Evolutionary conservation across 2,329 filamentous ascomycete genomes (phyloP).

Genomic region (Thielaviopsis populi): DNA sequence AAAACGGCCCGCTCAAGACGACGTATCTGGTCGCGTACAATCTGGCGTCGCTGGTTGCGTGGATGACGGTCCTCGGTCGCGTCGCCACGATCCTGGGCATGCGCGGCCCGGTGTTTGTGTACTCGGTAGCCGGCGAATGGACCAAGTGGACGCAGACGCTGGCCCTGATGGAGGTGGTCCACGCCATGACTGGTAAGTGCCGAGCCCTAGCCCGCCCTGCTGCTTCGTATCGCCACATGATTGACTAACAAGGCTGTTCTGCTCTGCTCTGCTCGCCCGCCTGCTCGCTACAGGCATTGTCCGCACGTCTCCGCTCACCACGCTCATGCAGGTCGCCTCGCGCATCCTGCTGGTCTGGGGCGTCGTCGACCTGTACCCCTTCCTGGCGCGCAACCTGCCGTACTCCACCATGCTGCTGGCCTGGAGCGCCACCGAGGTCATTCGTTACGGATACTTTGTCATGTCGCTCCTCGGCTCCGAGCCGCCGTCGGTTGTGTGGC

Average conservation of each 20-base stretch:
- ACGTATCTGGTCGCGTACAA: constrained; percentile 81
- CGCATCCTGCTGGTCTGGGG: constrained; percentile 83
- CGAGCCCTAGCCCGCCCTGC: not conserved
- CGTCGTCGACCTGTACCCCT: constrained; percentile 59
- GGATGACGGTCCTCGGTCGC: constrained; percentile 60
- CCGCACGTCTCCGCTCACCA: constrained; percentile 70
- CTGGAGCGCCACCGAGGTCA: constrained; percentile 82
- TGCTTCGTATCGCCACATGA: not conserved
- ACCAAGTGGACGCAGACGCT: constrained; percentile 70
- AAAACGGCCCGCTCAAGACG: constrained; percentile 30
- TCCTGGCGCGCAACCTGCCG: constrained; percentile 42
- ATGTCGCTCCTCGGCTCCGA: constrained; percentile 49
- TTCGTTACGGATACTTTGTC: constrained; percentile 85
- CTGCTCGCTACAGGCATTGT: constrained; percentile 50
- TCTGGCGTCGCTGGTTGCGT: constrained; percentile 57
- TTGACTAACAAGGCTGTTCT: no score
- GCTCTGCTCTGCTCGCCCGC: no score
- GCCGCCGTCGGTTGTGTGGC: constrained; percentile 56
- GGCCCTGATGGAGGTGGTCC: constrained; percentile 68
- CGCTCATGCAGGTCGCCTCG: constrained; percentile 74
- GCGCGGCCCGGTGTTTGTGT: constrained; percentile 44
- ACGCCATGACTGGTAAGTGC: constrained; percentile 56
- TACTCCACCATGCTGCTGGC: constrained; percentile 71
- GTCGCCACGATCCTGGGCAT: constrained; percentile 41
- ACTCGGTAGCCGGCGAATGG: constrained; percentile 47